Percentiles rank a stretch among this genome's conserved stretches.
These are phyloP conservation scores for Rhodotorula toruloides DNA, from an alignment of 768 basidiomycete genomes.

Conservation along the genomic window DNA sequence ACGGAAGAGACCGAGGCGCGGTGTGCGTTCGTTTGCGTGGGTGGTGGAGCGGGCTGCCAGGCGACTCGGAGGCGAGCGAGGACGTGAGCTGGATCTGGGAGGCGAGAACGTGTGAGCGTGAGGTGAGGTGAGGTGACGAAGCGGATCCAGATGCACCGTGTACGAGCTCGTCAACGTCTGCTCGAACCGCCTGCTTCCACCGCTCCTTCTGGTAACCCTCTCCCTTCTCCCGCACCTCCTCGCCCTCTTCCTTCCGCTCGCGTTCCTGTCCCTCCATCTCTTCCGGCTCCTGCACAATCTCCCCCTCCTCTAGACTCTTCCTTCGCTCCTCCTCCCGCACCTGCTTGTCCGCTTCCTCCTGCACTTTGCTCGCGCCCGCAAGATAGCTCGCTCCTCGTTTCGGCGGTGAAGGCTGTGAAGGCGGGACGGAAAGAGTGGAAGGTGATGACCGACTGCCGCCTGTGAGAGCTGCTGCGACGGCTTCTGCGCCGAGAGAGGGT, in stretches of 20 bases:
- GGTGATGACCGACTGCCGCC: background rate
- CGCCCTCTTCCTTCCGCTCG: background rate
- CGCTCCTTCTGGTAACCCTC: slow-evolving; percentile 1
- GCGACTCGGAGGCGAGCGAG: slow-evolving; percentile 38
- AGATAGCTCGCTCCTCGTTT: slow-evolving; percentile 10
- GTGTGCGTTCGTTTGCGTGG: slow-evolving; percentile 57
- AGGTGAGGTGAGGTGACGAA: no score
- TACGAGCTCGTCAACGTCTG: slow-evolving; percentile 69
- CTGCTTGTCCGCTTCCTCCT: slow-evolving; percentile 8
- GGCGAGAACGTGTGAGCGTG: slow-evolving; percentile 28
- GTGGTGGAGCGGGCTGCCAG: slow-evolving; percentile 42
- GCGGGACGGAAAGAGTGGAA: background rate
- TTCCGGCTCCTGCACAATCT: background rate
- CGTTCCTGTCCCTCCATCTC: no score
- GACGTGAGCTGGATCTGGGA: slow-evolving; percentile 34
- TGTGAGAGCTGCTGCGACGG: slow-evolving; percentile 8
- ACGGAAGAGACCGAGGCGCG: slow-evolving; percentile 49
- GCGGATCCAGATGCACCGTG: slow-evolving; percentile 60
- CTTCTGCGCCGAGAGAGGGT: slow-evolving; percentile 9
- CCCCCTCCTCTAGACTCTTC: background rate
- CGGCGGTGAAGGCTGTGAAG: background rate
- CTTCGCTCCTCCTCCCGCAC: background rate
- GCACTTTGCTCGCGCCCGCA: slow-evolving; percentile 2
- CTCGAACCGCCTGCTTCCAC: slow-evolving; percentile 53
- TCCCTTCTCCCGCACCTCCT: background rate